phyloP scores from a whole-genome alignment of 108 stramenopile genomes.

The Asterionellopsis glacialis region DNA sequence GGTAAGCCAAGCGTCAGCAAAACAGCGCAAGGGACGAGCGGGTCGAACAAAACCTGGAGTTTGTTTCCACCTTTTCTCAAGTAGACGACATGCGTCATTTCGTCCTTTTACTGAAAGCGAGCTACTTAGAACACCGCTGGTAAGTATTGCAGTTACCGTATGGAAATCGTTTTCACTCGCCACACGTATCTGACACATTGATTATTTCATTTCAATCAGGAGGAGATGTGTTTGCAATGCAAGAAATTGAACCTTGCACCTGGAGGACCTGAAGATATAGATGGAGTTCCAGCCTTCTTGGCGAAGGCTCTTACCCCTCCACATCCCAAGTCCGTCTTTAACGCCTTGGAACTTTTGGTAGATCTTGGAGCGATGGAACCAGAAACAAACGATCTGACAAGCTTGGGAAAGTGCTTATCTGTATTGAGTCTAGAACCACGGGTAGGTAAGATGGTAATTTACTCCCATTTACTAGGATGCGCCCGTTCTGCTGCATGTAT shows the following conservation, averaged over 20 bases:
- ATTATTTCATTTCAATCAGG: slow-evolving; percentile 21
- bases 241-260: slow-evolving; percentile 61
- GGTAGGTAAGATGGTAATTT: slow-evolving; percentile 75
- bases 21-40: slow-evolving; percentile 87
- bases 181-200: slow-evolving; percentile 26
- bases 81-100: slow-evolving; percentile 47
- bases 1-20: slow-evolving; percentile 77
- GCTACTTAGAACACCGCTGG: slow-evolving; percentile 63
- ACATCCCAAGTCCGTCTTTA: slow-evolving; percentile 44
- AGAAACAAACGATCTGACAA: slow-evolving; percentile 72
- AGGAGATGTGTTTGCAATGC: slow-evolving; percentile 65
- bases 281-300: slow-evolving; percentile 68
- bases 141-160: slow-evolving; percentile 46
- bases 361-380: slow-evolving; percentile 68
- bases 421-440: slow-evolving; percentile 54
- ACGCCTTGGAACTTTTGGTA: slow-evolving; percentile 71
- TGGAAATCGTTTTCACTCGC: slow-evolving; percentile 57
- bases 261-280: slow-evolving; percentile 57
- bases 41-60: slow-evolving; percentile 67
- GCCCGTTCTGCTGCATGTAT: slow-evolving; percentile 46
- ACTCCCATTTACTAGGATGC: slow-evolving; percentile 63
- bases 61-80: slow-evolving; percentile 72
- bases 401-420: slow-evolving; percentile 61
- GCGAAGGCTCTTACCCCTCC: slow-evolving; percentile 70
- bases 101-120: slow-evolving; percentile 69